Conservation (phyloP, 768 basidiomycete species). For the Hebeloma cylindrosporum region DNA sequence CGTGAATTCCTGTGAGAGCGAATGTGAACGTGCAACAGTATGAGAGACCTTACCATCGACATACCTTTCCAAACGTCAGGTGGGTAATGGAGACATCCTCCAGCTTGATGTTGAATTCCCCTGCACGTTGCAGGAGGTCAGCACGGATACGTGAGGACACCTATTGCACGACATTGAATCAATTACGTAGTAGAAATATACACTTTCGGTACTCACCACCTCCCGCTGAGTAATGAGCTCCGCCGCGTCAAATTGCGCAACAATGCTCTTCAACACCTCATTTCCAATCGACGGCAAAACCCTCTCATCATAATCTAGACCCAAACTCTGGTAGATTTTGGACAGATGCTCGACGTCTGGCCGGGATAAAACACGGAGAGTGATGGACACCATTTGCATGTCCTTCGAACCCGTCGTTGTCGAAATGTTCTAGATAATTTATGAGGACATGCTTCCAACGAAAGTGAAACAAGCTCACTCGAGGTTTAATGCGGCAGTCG, state of each 20-base stretch:
- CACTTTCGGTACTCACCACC: conserved; percentile 59
- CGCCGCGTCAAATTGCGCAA: conserved; percentile 97
- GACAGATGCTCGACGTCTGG: conserved; percentile 87
- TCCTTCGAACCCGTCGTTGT: conserved; percentile 99
- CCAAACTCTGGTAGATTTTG: conserved; percentile 93
- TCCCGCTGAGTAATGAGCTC: conserved; percentile 97
- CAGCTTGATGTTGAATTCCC: conserved; percentile 92
- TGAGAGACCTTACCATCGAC: too few species aligned
- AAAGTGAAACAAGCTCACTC: conserved; percentile 51
- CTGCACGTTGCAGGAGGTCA: conserved; percentile 89
- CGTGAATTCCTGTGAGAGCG: conserved; percentile 71
- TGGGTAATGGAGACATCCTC: conserved; percentile 98
- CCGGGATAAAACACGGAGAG: conserved; percentile 90
- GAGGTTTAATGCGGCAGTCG: conserved; percentile 95
- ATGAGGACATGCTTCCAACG: conserved; percentile 2
- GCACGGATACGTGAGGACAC: conserved; percentile 90
- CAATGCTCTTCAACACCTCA: conserved; percentile 96
- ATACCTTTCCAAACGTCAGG: conserved; percentile 82
- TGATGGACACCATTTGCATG: conserved; percentile 97
- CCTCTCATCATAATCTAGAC: conserved; percentile 96
- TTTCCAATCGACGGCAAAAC: conserved; percentile 97
- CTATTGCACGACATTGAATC: conserved; percentile 34
- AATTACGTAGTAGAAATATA: not conserved
- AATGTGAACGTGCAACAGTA: conserved; percentile 6
- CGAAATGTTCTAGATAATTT: conserved; percentile 80